These are phyloP conservation scores for Zoysia pacifica DNA, from an alignment of 176 grass and related monocot genomes.

Conservation along the genomic window DNA sequence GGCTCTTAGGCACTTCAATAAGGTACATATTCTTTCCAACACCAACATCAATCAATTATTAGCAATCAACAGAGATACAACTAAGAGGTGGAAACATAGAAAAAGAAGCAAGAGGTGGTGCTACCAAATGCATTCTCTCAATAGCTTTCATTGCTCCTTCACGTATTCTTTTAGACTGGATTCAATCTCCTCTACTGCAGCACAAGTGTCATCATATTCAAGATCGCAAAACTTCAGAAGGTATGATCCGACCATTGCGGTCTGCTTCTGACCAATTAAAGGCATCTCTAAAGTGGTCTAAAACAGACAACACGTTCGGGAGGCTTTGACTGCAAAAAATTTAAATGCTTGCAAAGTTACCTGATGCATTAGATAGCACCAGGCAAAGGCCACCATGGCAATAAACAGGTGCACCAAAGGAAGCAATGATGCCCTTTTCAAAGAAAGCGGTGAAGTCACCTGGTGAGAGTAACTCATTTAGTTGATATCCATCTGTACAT, in stretches of 20 bases:
- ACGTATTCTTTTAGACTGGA: conserved; percentile 64
- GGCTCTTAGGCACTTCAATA: conserved; percentile 75
- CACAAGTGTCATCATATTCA: conserved; percentile 69
- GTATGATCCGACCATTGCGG: conserved; percentile 72
- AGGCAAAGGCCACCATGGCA: conserved; percentile 9
- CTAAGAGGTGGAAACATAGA: conserved; percentile 9
- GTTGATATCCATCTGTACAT: conserved; percentile 54
- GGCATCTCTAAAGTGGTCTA: conserved; percentile 81
- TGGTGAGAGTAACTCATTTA: conserved; percentile 83
- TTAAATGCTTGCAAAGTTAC: conserved; percentile 30
- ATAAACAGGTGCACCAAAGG: not conserved
- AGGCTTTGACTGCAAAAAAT: conserved; percentile 71
- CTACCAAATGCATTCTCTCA: conserved; percentile 60
- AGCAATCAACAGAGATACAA: conserved; percentile 19
- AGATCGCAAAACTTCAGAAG: conserved; percentile 75
- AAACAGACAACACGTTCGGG: conserved; percentile 61
- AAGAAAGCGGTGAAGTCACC: conserved; percentile 54
- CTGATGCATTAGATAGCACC: not conserved
- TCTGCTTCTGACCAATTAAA: conserved; percentile 99
- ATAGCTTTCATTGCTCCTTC: conserved; percentile 74
- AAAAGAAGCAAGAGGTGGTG: conserved; percentile 12
- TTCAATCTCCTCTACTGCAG: conserved; percentile 65
- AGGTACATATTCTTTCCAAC: conserved; percentile 88
- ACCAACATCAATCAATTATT: conserved; percentile 47
- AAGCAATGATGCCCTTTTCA: not conserved